Percentiles rank a stretch among this genome's conserved stretches.
These are phyloP conservation scores for Panaeolus papilionaceus DNA, from an alignment of 768 basidiomycete species.

Conservation along the genomic window DNA sequence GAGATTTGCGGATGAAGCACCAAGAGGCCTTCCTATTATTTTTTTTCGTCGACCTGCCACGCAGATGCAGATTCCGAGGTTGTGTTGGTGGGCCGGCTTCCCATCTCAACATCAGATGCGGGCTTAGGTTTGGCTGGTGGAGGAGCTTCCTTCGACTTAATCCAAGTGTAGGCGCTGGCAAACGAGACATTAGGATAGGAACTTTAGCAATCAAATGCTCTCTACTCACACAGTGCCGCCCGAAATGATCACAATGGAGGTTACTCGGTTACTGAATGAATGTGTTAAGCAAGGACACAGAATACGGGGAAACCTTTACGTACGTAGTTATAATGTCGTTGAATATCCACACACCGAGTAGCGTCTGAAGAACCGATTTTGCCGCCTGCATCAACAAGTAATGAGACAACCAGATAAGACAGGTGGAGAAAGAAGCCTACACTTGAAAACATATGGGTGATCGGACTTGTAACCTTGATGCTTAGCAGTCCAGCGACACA, in stretches of 20 bases:
- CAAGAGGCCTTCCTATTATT: not conserved
- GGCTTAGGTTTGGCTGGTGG: constrained; percentile 23
- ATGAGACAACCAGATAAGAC: constrained; percentile 21
- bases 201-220: not conserved
- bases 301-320: constrained; percentile 33
- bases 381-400: constrained; percentile 58
- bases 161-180: constrained; percentile 64
- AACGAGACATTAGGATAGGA: not conserved
- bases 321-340: constrained; percentile 76
- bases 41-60: constrained; percentile 15
- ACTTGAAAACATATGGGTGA: constrained; percentile 87
- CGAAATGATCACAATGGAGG: constrained; percentile 72
- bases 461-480: constrained; percentile 82
- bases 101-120: constrained; percentile 29
- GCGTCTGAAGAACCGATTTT: constrained; percentile 82
- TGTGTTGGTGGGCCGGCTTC: constrained; percentile 2
- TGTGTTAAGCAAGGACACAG: not conserved
- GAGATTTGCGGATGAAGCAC: not conserved
- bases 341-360: constrained; percentile 81
- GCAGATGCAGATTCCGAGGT: not conserved
- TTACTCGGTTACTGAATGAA: constrained; percentile 58
- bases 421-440: constrained; percentile 45
- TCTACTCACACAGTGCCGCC: constrained; percentile 66
- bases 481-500: constrained; percentile 81
- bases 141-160: constrained; percentile 34